phyloP scores from a whole-genome alignment of 2,329 filamentous ascomycete genomes.

The Ustilaginoidea virens region DNA sequence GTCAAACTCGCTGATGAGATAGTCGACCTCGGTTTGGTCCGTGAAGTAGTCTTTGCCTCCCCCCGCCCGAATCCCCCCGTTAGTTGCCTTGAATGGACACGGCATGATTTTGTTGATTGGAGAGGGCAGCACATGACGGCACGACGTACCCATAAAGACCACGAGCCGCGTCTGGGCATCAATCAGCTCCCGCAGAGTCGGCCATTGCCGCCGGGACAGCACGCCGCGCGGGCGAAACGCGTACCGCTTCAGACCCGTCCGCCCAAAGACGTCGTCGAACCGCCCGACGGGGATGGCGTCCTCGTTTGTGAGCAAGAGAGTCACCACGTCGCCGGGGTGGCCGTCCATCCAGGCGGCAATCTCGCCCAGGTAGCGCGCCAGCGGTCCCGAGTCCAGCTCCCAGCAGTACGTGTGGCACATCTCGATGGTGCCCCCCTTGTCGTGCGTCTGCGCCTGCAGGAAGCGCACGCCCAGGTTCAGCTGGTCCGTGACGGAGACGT shows the following conservation, averaged over 20 bases:
- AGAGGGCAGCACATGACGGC: too few relatives aligned
- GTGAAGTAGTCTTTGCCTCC: constrained; percentile 46
- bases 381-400: constrained; percentile 40
- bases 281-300: constrained; percentile 40
- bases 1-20: constrained; percentile 47
- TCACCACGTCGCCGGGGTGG: constrained; percentile 46
- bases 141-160: constrained; percentile 51
- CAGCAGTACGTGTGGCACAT: constrained; percentile 51
- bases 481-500: constrained; percentile 39
- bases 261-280: constrained; percentile 37
- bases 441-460: constrained; percentile 48
- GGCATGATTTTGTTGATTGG: too few relatives aligned
- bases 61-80: too few relatives aligned
- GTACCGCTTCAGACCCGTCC: constrained; percentile 38
- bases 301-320: constrained; percentile 45
- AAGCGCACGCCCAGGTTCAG: constrained; percentile 47
- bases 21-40: constrained; percentile 35
- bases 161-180: constrained; percentile 45
- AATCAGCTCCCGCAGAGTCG: constrained; percentile 54
- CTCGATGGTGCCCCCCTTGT: constrained; percentile 32
- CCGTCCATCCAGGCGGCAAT: constrained; percentile 45
- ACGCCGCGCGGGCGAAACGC: constrained; percentile 34
- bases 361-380: constrained; percentile 37
- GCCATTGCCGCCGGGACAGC: constrained; percentile 40
- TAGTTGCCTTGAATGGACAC: too few relatives aligned